Base-by-base conservation (phyloP, 257 asterid species). In the Jasminum sambac region DNA sequence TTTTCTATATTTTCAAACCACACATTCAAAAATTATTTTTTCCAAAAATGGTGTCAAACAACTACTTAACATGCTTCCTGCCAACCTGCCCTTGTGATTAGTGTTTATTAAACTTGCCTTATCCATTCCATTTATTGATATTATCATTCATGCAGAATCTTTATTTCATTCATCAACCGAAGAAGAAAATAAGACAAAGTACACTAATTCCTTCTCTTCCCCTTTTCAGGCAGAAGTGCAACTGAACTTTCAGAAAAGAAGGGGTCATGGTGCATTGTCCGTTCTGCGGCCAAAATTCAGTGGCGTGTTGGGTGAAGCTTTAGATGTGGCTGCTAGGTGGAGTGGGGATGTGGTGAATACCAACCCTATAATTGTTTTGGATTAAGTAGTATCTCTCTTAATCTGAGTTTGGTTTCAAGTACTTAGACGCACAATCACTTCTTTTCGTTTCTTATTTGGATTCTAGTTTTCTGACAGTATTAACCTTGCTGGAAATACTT, bases 291-390 rank as follows among this genome's bases (percentile, higher is more conserved):
- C 99, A 66, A 95, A 95, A 81, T 95, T 95, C 85, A 95, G 99
- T 71, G 99, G 99, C 78, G 90, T 90, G 63, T 75, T 95, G 85
- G 99, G 99, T 61, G 99, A 95, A 80, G 98, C 98, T 83, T 80
- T 95, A 55, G 99, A 95, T 86, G 96, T 95, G 77, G 96, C 98
- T 78, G 99, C 92, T 76, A 84, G 96, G 84, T 95, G 99, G 99
- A 95, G 96, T 71, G 99, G 99, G 70, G 99, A 95, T 80, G 99
- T 95, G 82, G 99, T 95, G 62, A 82, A 98, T 88, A 72, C 77
- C 75, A 58, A 74, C 52, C 34, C 67, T 44, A 19, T 44, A 63
- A 59, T 40, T 68, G 57, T 68, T 72, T 68, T 71, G 23, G 57
- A 68, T 72, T 61, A 55, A 17, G 69, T 68, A 52, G 61, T 65